Conservation (phyloP, 495 filamentous ascomycete species). For the Choiromyces venosus region DNA sequence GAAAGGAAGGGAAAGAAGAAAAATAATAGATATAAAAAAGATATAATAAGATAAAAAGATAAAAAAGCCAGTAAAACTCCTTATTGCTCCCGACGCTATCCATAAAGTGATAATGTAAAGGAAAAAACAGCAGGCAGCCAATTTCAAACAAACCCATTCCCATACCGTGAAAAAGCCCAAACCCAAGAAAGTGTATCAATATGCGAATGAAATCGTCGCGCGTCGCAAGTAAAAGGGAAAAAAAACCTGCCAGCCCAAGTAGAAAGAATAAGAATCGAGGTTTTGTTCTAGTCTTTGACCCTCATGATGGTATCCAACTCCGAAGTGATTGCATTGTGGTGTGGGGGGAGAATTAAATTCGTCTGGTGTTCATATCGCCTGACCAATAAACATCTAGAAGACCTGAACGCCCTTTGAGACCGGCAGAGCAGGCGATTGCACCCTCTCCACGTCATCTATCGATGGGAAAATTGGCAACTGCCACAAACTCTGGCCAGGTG, state of each 20-base stretch:
- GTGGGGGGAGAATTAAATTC: background rate
- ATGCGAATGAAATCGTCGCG: conserved; percentile 19
- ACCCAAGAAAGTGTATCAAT: conserved; percentile 19
- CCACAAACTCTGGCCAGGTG: conserved; percentile 25
- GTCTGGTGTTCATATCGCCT: background rate
- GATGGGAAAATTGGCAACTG: conserved; percentile 33
- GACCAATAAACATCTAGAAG: conserved; percentile 22
- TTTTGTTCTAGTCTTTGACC: background rate
- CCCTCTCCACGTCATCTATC: conserved; percentile 34
- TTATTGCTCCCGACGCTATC: conserved; percentile 29
- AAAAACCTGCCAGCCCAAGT: background rate
- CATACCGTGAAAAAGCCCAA: conserved; percentile 14
- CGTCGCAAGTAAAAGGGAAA: conserved; percentile 1
- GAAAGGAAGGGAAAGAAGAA: conserved; percentile 19
- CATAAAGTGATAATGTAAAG: conserved; percentile 13
- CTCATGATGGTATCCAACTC: background rate
- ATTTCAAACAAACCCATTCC: conserved; percentile 18
- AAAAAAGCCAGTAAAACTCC: conserved; percentile 33
- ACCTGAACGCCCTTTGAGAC: conserved; percentile 32
- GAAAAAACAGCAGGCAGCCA: conserved; percentile 15
- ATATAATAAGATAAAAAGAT: conserved; percentile 18
- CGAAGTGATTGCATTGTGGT: background rate
- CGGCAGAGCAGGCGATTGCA: conserved; percentile 26
- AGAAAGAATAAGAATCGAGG: background rate
- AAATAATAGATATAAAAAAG: conserved; percentile 34